A percentile compares a stretch with the other conserved stretches of the same genome.
phyloP scores from a whole-genome alignment of 2,329 filamentous ascomycete genomes.

The Penicillium sp. region DNA sequence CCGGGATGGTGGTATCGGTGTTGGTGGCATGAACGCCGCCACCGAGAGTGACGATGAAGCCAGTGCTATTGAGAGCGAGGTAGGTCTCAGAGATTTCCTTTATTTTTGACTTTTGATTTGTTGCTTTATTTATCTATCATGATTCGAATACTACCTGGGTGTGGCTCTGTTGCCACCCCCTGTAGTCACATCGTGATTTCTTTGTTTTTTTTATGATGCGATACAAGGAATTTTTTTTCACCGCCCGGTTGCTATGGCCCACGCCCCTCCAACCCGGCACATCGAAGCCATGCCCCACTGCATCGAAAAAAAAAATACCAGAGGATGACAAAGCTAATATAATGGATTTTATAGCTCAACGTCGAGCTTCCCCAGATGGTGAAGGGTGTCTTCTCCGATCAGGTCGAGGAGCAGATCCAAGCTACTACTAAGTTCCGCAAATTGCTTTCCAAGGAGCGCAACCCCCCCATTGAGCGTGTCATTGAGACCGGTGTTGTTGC shows the following conservation, averaged over 20 bases:
- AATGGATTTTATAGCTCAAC: conserved; percentile 68
- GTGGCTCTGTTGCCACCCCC: background rate
- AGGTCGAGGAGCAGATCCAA: conserved; percentile 96
- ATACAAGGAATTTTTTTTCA: conserved; percentile 38
- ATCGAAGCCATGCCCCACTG: conserved; percentile 21
- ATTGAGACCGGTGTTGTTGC: conserved; percentile 98
- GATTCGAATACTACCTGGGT: background rate
- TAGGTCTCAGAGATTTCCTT: conserved; percentile 54
- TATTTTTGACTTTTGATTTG: conserved; percentile 15
- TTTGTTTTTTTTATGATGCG: conserved; percentile 32
- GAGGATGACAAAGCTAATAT: conserved; percentile 26
- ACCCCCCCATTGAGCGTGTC: conserved; percentile 97
- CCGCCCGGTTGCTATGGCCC: conserved; percentile 36
- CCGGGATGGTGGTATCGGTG: conserved; percentile 65
- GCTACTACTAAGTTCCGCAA: conserved; percentile 99
- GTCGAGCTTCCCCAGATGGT: conserved; percentile 99
- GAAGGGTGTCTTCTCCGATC: conserved; percentile 94
- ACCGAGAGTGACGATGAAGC: conserved; percentile 98
- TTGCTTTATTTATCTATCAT: conserved; percentile 2
- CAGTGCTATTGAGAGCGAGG: conserved; percentile 92
- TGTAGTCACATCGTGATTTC: conserved; percentile 1
- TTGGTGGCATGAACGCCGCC: conserved; percentile 72
- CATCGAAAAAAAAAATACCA: conserved; percentile 9
- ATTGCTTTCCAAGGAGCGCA: conserved; percentile 96
- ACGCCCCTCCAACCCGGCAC: conserved; percentile 23